A percentile compares a stretch with the other conserved stretches of the same genome.
Conservation (phyloP, 2,329 filamentous ascomycete species). For the Fusarium duplospermum region DNA sequence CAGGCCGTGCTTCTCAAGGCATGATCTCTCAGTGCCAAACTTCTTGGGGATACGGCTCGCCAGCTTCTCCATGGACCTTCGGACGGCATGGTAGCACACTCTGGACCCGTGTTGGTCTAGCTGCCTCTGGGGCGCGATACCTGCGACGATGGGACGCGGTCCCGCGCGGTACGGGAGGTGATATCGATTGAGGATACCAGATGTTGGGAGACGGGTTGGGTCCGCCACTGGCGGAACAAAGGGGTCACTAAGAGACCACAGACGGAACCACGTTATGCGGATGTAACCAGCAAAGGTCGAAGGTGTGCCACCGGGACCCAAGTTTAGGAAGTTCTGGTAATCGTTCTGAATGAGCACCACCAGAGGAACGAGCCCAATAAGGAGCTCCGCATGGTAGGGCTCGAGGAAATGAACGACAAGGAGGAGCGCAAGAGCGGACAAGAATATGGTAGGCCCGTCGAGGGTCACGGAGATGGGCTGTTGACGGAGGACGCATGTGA, state of each 20-base stretch:
- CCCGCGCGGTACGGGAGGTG: constrained; percentile 72
- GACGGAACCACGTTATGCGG: constrained; percentile 76
- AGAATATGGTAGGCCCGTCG: constrained; percentile 61
- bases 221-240: constrained; percentile 68
- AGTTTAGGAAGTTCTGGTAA: constrained; percentile 79
- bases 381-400: constrained; percentile 58
- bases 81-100: constrained; percentile 66
- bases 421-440: constrained; percentile 59
- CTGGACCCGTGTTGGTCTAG: constrained; percentile 72
- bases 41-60: constrained; percentile 56
- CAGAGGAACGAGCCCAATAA: constrained; percentile 63
- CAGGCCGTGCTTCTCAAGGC: constrained; percentile 84
- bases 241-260: constrained; percentile 79
- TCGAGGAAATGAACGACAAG: constrained; percentile 64
- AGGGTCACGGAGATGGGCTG: constrained; percentile 67
- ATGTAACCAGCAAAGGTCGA: constrained; percentile 79
- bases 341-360: constrained; percentile 72
- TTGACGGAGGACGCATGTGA: constrained; percentile 47
- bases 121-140: constrained; percentile 86
- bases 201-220: constrained; percentile 61
- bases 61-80: constrained; percentile 64
- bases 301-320: constrained; percentile 85
- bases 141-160: constrained; percentile 73
- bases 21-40: constrained; percentile 74
- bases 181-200: constrained; percentile 66